Evolutionary conservation across 345 rosid genomes (phyloP).

Genomic region (Camelina hispida): DNA sequence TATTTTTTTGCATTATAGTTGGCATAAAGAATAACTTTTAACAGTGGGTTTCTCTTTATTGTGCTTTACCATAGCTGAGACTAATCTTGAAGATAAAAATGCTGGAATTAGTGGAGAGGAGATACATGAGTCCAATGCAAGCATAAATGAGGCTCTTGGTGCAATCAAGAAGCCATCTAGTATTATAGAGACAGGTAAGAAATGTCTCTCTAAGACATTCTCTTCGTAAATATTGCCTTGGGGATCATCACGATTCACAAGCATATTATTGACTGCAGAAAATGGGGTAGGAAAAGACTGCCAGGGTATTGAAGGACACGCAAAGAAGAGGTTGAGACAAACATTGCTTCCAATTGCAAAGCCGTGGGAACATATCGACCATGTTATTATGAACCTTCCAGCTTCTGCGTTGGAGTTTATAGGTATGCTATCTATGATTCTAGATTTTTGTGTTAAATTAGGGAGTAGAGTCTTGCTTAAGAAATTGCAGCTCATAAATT

Average conservation of each 20-base stretch:
- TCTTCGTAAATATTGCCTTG: neutral
- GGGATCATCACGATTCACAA: neutral
- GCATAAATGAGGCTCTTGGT: constrained; percentile 41
- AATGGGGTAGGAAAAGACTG: constrained; percentile 43
- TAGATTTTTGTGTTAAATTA: neutral
- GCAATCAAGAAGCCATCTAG: constrained; percentile 59
- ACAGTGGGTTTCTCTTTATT: constrained; percentile 27
- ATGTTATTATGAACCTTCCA: constrained; percentile 97
- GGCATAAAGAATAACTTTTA: neutral
- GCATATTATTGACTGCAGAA: constrained; percentile 32
- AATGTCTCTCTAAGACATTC: constrained; percentile 11
- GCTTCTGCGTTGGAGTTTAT: constrained; percentile 91
- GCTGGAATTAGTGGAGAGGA: constrained; percentile 40
- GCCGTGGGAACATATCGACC: constrained; percentile 94
- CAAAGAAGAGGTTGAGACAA: constrained; percentile 66
- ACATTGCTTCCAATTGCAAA: constrained; percentile 54
- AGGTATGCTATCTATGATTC: constrained; percentile 47
- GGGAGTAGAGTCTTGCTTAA: neutral
- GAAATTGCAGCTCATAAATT: constrained; percentile 9
- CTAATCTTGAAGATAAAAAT: constrained; percentile 37
- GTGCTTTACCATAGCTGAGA: constrained; percentile 38
- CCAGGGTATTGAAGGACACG: constrained; percentile 51
- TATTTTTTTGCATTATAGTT: constrained; percentile 7
- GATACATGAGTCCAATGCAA: constrained; percentile 35
- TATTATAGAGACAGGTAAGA: constrained; percentile 57